Percentiles rank a stretch among this genome's conserved stretches.
Conservation (phyloP, 306 rosid species). For the Cicer bijugum region DNA sequence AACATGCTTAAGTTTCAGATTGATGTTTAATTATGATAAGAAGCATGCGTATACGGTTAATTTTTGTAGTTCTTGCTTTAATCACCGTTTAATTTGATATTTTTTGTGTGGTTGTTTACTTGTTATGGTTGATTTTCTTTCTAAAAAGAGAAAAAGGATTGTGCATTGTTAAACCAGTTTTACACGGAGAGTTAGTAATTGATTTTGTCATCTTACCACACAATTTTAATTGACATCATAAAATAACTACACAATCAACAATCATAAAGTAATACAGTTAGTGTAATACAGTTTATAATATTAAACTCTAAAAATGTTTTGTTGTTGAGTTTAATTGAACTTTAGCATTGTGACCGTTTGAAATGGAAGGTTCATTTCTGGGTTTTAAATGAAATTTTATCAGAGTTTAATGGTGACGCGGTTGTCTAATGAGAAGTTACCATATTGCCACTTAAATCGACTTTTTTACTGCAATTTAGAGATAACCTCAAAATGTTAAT, state of each 20-base stretch:
- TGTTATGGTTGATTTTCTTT: neutral
- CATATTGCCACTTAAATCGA: too few relatives aligned
- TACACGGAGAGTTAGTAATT: too few relatives aligned
- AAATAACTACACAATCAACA: too few relatives aligned
- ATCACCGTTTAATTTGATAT: neutral
- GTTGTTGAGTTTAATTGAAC: neutral
- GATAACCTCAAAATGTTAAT: too few relatives aligned
- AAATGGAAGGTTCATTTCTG: neutral
- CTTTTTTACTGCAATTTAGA: too few relatives aligned
- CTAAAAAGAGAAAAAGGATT: neutral
- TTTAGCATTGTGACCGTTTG: neutral
- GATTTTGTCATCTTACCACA: too few relatives aligned
- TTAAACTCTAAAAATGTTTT: neutral
- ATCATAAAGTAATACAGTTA: too few relatives aligned
- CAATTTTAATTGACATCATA: too few relatives aligned
- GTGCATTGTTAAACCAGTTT: too few relatives aligned
- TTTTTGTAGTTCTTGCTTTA: neutral
- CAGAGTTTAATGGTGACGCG: too few relatives aligned
- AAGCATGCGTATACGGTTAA: neutral
- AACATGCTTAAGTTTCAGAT: neutral
- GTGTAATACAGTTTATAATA: too few relatives aligned
- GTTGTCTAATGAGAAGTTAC: too few relatives aligned
- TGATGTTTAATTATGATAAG: conserved; percentile 1
- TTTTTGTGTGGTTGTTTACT: neutral
- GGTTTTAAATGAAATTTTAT: neutral